Percentiles rank a stretch among this genome's conserved stretches.
Conservation (phyloP, 257 asterid genomes). For the Verbena officinalis region DNA sequence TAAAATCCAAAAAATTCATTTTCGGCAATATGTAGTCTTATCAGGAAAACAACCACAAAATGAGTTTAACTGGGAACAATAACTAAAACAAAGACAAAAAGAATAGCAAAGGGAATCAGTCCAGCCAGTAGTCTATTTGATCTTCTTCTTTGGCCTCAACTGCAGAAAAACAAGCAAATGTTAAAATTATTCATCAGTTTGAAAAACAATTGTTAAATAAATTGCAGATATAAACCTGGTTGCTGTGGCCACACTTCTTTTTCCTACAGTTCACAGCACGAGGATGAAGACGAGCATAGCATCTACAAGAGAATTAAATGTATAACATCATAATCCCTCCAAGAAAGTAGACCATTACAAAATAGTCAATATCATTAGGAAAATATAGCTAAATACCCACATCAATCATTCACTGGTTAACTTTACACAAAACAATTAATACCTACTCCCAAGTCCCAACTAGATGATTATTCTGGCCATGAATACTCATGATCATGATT, state of each 20-base stretch:
- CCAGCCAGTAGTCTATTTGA: conserved; percentile 43
- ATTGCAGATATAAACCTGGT: conserved; percentile 51
- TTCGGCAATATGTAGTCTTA: too few species aligned
- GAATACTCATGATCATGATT: too few species aligned
- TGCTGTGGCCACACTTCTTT: conserved; percentile 92
- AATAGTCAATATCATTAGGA: background rate
- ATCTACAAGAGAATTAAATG: conserved; percentile 37
- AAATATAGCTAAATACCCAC: background rate
- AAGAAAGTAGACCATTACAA: background rate
- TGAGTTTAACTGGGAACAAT: background rate
- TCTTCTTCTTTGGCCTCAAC: conserved; percentile 68
- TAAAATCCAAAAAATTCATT: too few species aligned
- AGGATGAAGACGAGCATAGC: conserved; percentile 87
- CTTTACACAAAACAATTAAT: background rate
- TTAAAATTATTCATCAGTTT: background rate
- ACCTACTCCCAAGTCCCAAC: background rate
- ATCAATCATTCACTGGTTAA: too few species aligned
- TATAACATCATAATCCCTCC: background rate
- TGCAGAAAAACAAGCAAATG: conserved; percentile 25
- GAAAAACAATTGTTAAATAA: background rate
- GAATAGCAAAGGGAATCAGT: background rate
- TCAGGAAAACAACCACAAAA: too few species aligned
- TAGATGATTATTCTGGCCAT: too few species aligned
- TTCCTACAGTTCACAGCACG: conserved; percentile 94
- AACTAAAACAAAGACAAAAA: background rate